These are phyloP conservation scores for Lichtheimia hyalospora DNA, from an alignment of 371 early-diverging fungal genomes.

Conservation along the genomic window DNA sequence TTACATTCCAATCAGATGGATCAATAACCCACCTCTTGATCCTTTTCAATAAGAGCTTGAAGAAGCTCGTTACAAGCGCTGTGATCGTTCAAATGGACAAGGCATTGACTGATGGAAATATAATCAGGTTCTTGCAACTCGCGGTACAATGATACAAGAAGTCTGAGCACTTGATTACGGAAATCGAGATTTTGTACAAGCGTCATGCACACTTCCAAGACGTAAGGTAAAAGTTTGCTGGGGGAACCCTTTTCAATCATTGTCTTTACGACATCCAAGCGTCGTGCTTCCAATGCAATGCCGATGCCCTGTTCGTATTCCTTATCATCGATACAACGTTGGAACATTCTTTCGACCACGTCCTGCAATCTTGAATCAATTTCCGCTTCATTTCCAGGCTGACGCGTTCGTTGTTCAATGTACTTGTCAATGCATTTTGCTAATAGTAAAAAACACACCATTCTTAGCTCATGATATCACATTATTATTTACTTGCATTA, in stretches of 20 bases:
- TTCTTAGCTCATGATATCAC: not conserved
- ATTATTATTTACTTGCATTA: not conserved
- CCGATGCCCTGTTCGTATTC: slow-evolving; percentile 94
- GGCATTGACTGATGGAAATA: slow-evolving; percentile 87
- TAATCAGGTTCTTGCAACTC: slow-evolving; percentile 85
- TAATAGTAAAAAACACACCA: slow-evolving; percentile 12
- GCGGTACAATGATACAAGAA: slow-evolving; percentile 82
- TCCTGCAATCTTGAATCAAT: slow-evolving; percentile 82
- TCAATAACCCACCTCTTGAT: slow-evolving; percentile 47
- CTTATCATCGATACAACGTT: slow-evolving; percentile 81
- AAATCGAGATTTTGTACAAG: slow-evolving; percentile 80
- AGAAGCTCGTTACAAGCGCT: slow-evolving; percentile 73
- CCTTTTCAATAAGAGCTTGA: slow-evolving; percentile 57
- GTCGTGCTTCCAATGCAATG: slow-evolving; percentile 89
- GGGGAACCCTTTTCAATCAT: slow-evolving; percentile 76
- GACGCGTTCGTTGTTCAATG: slow-evolving; percentile 68
- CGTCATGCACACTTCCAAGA: slow-evolving; percentile 79
- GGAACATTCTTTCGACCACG: slow-evolving; percentile 93
- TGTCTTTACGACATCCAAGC: slow-evolving; percentile 86
- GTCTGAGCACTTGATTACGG: slow-evolving; percentile 79
- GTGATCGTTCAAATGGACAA: slow-evolving; percentile 86
- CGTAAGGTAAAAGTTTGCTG: slow-evolving; percentile 74
- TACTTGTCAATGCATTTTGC: slow-evolving; percentile 94
- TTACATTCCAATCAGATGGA: not conserved
- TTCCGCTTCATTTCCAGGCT: slow-evolving; percentile 45